Conservation (phyloP, 176 grass and related monocot genomes). For the maize (Zea mays) region DNA sequence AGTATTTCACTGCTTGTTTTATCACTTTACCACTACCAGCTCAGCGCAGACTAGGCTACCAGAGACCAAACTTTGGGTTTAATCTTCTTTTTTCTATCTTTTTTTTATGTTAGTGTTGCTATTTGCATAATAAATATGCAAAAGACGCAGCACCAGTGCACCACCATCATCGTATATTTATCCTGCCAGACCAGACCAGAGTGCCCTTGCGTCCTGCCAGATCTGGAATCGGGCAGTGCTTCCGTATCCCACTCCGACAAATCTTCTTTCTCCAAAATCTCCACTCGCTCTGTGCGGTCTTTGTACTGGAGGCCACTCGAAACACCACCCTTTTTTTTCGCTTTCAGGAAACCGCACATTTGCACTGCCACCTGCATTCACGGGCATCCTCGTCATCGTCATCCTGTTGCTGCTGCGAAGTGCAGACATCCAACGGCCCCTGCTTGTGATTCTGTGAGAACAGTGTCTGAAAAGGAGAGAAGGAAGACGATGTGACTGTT, state of each 20-base stretch:
- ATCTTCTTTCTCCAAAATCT: not conserved
- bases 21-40: not conserved
- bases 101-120: not conserved
- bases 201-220: not conserved
- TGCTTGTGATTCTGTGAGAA: not conserved
- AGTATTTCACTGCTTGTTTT: not conserved
- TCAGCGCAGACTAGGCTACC: too few species aligned
- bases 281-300: not conserved
- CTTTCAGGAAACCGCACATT: not conserved
- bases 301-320: conserved; percentile 6
- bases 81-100: too few species aligned
- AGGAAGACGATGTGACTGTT: not conserved
- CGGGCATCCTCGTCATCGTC: not conserved
- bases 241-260: conserved; percentile 27
- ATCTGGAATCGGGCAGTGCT: not conserved
- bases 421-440: not conserved
- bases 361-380: not conserved
- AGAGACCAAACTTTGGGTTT: too few species aligned
- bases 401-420: not conserved
- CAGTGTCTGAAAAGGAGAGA: not conserved
- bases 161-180: not conserved
- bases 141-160: not conserved
- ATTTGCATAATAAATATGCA: not conserved
- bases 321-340: not conserved
- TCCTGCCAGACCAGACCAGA: not conserved